These are phyloP conservation scores for Stagonosporopsis vannaccii DNA, from an alignment of 2,329 filamentous ascomycete genomes.

Conservation along the genomic window DNA sequence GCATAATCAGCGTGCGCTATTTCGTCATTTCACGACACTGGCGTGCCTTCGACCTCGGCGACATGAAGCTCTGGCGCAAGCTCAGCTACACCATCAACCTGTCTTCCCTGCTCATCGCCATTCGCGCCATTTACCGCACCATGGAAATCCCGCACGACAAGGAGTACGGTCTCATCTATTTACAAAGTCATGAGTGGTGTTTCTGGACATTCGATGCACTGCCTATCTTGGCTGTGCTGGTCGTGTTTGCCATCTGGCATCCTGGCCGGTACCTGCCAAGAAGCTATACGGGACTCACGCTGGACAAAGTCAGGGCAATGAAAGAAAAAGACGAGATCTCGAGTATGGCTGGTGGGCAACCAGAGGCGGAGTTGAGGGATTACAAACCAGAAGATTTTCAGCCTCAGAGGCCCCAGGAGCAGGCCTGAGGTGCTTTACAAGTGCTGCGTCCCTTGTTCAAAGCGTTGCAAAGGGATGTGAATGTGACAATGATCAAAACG, in stretches of 20 bases:
- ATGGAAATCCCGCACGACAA: conserved; percentile 61
- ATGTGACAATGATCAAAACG: not conserved
- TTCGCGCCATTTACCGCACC: conserved; percentile 62
- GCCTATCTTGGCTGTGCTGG: conserved; percentile 58
- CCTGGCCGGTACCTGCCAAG: conserved; percentile 49
- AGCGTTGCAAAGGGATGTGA: not conserved
- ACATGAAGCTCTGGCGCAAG: conserved; percentile 47
- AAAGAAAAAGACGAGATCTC: conserved; percentile 45
- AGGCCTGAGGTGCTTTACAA: not conserved
- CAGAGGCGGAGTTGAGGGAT: conserved; percentile 24
- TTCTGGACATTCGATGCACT: conserved; percentile 62
- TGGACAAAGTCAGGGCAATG: conserved; percentile 42
- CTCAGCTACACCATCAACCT: conserved; percentile 46
- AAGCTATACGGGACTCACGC: conserved; percentile 37
- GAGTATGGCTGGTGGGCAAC: conserved; percentile 16
- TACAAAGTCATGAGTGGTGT: conserved; percentile 61
- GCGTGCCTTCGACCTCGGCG: conserved; percentile 43
- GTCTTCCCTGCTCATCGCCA: conserved; percentile 45
- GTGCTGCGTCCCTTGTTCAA: not conserved
- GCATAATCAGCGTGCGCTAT: conserved; percentile 47
- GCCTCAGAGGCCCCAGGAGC: conserved; percentile 1
- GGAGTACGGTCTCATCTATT: conserved; percentile 55
- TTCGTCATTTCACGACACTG: conserved; percentile 42
- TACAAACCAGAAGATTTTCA: conserved; percentile 39
- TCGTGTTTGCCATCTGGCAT: conserved; percentile 60